Percentiles rank a stretch among this genome's conserved stretches.
Conservation (phyloP, 75 land plant genomes). For the Larix kaempferi region DNA sequence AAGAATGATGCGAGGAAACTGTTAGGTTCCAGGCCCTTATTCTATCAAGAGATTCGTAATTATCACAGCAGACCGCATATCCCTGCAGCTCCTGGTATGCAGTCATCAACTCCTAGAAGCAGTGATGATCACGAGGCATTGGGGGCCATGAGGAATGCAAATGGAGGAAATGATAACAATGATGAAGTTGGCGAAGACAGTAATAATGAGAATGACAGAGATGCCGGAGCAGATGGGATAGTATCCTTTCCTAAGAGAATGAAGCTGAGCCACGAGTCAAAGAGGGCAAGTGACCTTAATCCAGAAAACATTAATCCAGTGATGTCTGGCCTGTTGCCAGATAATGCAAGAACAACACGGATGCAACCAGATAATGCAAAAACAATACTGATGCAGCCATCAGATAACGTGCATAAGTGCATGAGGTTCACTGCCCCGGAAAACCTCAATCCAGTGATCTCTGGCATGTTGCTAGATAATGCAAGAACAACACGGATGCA, state of each 20-base stretch:
- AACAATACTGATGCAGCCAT: too few species aligned
- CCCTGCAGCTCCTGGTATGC: background rate
- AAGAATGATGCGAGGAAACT: conserved; percentile 71
- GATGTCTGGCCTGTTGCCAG: too few species aligned
- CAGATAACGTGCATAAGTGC: too few species aligned
- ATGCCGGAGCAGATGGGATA: too few species aligned
- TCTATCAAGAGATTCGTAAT: too few species aligned
- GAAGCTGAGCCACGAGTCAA: background rate
- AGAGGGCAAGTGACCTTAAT: background rate
- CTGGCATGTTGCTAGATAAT: background rate
- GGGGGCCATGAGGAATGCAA: background rate
- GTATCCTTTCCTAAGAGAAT: background rate
- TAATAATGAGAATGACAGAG: too few species aligned
- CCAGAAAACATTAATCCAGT: too few species aligned
- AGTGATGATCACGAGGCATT: background rate
- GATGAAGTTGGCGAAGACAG: too few species aligned
- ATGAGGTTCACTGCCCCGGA: background rate
- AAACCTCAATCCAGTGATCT: background rate
- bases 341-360: too few species aligned
- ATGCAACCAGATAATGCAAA: too few species aligned
- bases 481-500: too few species aligned
- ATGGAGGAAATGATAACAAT: too few species aligned
- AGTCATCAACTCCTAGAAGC: background rate
- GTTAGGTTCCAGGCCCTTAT: conserved; percentile 62
- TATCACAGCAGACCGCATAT: conserved; percentile 40